These are phyloP conservation scores for Tetragonia tetragonoides DNA, from an alignment of 148 eudicot species.

Conservation along the genomic window DNA sequence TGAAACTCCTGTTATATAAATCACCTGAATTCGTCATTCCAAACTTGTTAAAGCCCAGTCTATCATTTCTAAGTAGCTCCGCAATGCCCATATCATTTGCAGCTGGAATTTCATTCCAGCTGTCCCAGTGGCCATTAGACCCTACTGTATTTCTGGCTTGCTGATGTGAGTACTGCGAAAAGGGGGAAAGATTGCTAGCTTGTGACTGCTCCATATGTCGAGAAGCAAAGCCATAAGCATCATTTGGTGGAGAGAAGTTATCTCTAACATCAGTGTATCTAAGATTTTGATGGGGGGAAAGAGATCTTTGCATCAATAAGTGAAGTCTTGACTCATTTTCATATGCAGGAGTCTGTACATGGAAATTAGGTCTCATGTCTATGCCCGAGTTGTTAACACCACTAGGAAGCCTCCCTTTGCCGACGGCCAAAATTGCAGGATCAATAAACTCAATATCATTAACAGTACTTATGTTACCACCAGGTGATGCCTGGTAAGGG, in stretches of 20 bases:
- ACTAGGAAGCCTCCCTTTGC: slow-evolving; percentile 71
- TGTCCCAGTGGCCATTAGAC: slow-evolving; percentile 80
- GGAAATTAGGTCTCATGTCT: slow-evolving; percentile 49
- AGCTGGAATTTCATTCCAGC: slow-evolving; percentile 39
- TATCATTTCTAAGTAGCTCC: slow-evolving; percentile 63
- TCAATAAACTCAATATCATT: slow-evolving; percentile 86
- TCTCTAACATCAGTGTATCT: slow-evolving; percentile 50
- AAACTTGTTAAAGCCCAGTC: slow-evolving; percentile 62
- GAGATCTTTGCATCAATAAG: slow-evolving; percentile 62
- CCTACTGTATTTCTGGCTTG: slow-evolving; percentile 48
- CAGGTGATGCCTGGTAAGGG: slow-evolving; percentile 49
- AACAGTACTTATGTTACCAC: slow-evolving; percentile 39
- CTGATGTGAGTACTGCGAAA: slow-evolving; percentile 44
- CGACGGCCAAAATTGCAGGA: slow-evolving; percentile 97
- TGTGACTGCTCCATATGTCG: slow-evolving; percentile 59
- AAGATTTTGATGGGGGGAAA: slow-evolving; percentile 59
- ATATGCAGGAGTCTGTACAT: slow-evolving; percentile 50
- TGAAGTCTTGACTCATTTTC: slow-evolving; percentile 71
- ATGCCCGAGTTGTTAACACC: slow-evolving; percentile 46
- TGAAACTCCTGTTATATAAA: slow-evolving; percentile 67
- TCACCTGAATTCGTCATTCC: slow-evolving; percentile 66
- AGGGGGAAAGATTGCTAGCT: slow-evolving; percentile 36
- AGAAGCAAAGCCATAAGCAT: slow-evolving; percentile 52
- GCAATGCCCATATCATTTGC: slow-evolving; percentile 47
- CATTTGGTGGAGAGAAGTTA: slow-evolving; percentile 36